These are phyloP conservation scores for Lophiotrema nucula DNA, from an alignment of 495 filamentous ascomycete species.

Conservation along the genomic window DNA sequence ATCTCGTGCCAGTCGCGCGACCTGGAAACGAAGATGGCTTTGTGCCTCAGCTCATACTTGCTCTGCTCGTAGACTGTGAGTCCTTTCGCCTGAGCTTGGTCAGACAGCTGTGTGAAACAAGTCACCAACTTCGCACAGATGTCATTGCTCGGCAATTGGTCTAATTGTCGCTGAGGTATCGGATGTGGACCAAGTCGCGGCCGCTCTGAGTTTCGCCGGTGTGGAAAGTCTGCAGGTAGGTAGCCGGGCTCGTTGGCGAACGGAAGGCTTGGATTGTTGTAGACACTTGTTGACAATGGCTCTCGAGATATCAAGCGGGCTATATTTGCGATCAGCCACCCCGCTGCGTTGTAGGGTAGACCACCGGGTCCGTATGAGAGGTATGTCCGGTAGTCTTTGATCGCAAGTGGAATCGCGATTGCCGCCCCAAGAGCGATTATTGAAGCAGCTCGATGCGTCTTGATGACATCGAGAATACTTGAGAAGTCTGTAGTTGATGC, in stretches of 20 bases:
- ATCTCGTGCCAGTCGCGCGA: slow-evolving; percentile 29
- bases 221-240: slow-evolving; percentile 14
- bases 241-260: slow-evolving; percentile 20
- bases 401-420: slow-evolving; percentile 7
- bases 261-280: slow-evolving; percentile 18
- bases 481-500: neutral
- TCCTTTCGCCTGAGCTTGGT: slow-evolving; percentile 43
- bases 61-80: slow-evolving; percentile 61
- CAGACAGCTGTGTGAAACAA: slow-evolving; percentile 53
- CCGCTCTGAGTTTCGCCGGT: slow-evolving; percentile 2
- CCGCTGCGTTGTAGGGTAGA: slow-evolving; percentile 41
- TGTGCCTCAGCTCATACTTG: slow-evolving; percentile 75
- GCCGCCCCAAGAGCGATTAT: slow-evolving; percentile 1
- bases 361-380: slow-evolving; percentile 44
- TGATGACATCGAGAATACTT: neutral
- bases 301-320: slow-evolving; percentile 36
- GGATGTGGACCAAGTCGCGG: slow-evolving; percentile 19
- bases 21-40: slow-evolving; percentile 61
- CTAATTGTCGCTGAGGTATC: slow-evolving; percentile 48
- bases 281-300: slow-evolving; percentile 24
- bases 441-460: neutral
- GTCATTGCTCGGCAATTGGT: slow-evolving; percentile 50
- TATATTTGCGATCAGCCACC: slow-evolving; percentile 39
- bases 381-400: slow-evolving; percentile 18
- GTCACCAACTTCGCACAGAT: slow-evolving; percentile 53